A percentile compares a stretch with the other conserved stretches of the same genome.
These are phyloP conservation scores for Globisporangium alternatum DNA, from an alignment of 352 stramenopile species.

Conservation along the genomic window DNA sequence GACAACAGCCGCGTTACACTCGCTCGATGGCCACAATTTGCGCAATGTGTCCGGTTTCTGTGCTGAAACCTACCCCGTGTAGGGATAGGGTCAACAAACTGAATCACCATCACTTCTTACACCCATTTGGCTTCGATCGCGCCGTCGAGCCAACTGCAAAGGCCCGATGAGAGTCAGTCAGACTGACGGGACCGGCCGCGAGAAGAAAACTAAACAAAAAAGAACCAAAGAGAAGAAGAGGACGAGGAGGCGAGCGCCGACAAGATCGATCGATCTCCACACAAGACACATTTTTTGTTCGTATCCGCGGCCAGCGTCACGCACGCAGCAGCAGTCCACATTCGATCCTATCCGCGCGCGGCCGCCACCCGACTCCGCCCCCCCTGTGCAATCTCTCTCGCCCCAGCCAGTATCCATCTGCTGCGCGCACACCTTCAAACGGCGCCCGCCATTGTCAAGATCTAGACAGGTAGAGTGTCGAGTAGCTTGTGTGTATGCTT, in stretches of 20 bases:
- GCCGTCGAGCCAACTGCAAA: not conserved
- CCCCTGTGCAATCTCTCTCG: not conserved
- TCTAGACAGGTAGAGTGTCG: constrained; percentile 1
- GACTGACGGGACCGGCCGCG: constrained; percentile 8
- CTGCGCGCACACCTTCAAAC: constrained; percentile 3
- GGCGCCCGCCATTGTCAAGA: not conserved
- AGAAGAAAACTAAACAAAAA: constrained; percentile 16
- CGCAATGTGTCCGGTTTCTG: not conserved
- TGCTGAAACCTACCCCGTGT: too few species aligned
- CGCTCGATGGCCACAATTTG: not conserved
- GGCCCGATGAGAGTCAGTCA: constrained; percentile 5
- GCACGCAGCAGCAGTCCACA: not conserved
- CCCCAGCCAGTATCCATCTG: constrained; percentile 11
- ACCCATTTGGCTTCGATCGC: constrained; percentile 13
- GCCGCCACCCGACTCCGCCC: not conserved
- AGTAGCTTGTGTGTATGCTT: not conserved
- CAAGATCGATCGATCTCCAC: constrained; percentile 15
- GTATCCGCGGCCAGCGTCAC: constrained; percentile 12
- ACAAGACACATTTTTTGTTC: constrained; percentile 20
- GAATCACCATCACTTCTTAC: constrained; percentile 20
- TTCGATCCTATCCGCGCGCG: constrained; percentile 1
- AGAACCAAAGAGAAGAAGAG: constrained; percentile 11
- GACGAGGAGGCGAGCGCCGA: constrained; percentile 7
- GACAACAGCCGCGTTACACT: constrained; percentile 2
- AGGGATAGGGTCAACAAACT: constrained; percentile 19